Percentiles rank a stretch among this genome's conserved stretches.
Conservation (phyloP, 352 stramenopile species). For the Blastocystis sp. region DNA sequence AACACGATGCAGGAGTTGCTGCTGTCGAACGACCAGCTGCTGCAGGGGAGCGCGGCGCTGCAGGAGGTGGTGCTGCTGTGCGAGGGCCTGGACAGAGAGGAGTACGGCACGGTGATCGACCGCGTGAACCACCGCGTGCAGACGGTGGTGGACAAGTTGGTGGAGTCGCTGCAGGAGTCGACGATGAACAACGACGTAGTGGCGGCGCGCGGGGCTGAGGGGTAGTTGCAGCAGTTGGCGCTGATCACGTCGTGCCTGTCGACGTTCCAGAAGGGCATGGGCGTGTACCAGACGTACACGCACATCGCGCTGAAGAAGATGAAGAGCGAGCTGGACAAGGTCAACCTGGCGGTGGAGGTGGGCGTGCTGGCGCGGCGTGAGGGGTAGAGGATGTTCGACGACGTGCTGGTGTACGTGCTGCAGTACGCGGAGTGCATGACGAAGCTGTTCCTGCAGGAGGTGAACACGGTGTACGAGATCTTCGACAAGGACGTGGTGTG, state of each 20-base stretch:
- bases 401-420: slow-evolving; percentile 53
- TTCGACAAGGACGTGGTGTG: slow-evolving; percentile 62
- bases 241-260: slow-evolving; percentile 53
- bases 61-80: slow-evolving; percentile 62
- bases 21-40: slow-evolving; percentile 43
- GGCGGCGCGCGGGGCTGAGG: not conserved
- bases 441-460: slow-evolving; percentile 23
- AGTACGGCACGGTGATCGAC: slow-evolving; percentile 64
- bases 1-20: slow-evolving; percentile 72
- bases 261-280: slow-evolving; percentile 71
- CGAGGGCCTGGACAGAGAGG: slow-evolving; percentile 58
- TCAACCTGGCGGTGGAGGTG: slow-evolving; percentile 11
- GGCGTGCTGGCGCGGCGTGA: not conserved
- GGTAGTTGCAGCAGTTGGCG: slow-evolving; percentile 53
- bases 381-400: slow-evolving; percentile 38
- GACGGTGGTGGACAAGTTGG: slow-evolving; percentile 62
- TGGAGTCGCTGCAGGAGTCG: slow-evolving; percentile 63
- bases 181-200: slow-evolving; percentile 71
- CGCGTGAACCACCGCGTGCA: slow-evolving; percentile 67
- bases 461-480: slow-evolving; percentile 65
- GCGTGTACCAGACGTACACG: slow-evolving; percentile 67
- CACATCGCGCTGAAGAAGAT: slow-evolving; percentile 40
- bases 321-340: slow-evolving; percentile 40
- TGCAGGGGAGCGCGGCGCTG: slow-evolving; percentile 46
- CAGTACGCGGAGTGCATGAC: slow-evolving; percentile 15